Conservation (phyloP, 2,329 filamentous ascomycete species). For the Rosellinia necatrix region DNA sequence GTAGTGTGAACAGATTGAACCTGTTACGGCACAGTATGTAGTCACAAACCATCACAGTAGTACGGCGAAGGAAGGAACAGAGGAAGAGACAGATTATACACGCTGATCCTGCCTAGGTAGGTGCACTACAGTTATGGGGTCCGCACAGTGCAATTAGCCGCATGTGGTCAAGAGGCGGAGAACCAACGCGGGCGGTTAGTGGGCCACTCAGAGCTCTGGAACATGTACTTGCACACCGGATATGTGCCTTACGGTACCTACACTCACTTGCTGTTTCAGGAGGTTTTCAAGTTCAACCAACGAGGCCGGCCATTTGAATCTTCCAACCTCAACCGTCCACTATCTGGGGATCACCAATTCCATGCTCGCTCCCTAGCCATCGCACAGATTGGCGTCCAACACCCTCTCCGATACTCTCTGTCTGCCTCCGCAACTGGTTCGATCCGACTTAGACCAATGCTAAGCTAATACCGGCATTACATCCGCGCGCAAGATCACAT, state of each 20-base stretch:
- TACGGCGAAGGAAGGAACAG: too few species aligned
- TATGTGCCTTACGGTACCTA: conserved; percentile 2
- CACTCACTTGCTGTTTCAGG: background rate
- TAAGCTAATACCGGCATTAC: conserved; percentile 13
- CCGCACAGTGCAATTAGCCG: too few species aligned
- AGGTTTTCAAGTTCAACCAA: background rate
- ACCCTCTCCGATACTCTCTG: too few species aligned
- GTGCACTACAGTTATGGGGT: too few species aligned
- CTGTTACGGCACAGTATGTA: too few species aligned
- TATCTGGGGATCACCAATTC: too few species aligned
- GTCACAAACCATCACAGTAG: too few species aligned
- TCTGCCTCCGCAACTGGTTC: too few species aligned
- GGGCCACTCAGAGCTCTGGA: conserved; percentile 20
- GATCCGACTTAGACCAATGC: conserved; percentile 11
- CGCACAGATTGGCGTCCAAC: background rate
- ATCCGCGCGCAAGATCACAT: conserved; percentile 23
- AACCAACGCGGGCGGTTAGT: conserved; percentile 25
- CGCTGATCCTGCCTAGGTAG: too few species aligned
- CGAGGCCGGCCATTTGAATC: background rate
- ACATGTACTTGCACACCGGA: conserved; percentile 3
- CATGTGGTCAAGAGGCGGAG: background rate
- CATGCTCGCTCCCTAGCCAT: background rate
- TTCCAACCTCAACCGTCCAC: background rate
- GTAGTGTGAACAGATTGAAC: too few species aligned
- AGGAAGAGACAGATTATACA: too few species aligned